Evolutionary conservation across 768 basidiomycete species (phyloP), one percentile per base, ranked within the genome.

Genomic region (Hemileccinum impolitum): DNA sequence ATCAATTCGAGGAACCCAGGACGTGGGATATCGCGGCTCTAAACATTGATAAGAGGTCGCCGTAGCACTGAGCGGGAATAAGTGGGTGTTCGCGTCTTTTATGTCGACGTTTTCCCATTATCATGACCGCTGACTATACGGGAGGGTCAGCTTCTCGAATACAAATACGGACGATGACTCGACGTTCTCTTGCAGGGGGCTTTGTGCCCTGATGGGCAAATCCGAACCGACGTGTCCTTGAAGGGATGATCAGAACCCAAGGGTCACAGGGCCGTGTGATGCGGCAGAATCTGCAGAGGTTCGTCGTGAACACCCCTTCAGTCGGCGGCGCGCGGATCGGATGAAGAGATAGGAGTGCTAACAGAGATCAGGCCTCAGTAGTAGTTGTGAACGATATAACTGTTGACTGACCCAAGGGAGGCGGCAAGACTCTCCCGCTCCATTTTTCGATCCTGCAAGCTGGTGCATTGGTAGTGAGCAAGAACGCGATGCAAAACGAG

Each of bases 81-180:
- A 54, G 51, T 14, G 26, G 65, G 55, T 26, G 47, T 54, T 59
- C 32, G 36, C 21, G 35, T 52, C 30, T 13, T 55, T 44, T 34
- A 59, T 59, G 50, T 47, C 39, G 21, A 43, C 13, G 14, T 2
- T 26, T 57, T 53, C 41, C 50, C 45, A 42, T 46, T 41, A 50
- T 54, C 26, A 52, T 52, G 42, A 60, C 47, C 55, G 60, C 47
- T 6, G 34, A 63, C 44, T 51, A 7, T 54, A 53, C 50, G 62
- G 54, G 31, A n/a, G 25, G 23, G 18, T 32, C 32, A 28, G 32
- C 41, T 28, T n/a, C 26, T 47, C 30, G 13, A 44, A 47, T 21
- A 25, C 13, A 17, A 26, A 43, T 36, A 36, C 18, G 25, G 39
- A 23, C 6, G 26, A 15, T 15, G 13, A 19, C 26, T 18, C 15